Evolutionary conservation across 2,329 filamentous ascomycete genomes (phyloP), one percentile per base, ranked within the genome.

Genomic region (Fusarium sp.): DNA sequence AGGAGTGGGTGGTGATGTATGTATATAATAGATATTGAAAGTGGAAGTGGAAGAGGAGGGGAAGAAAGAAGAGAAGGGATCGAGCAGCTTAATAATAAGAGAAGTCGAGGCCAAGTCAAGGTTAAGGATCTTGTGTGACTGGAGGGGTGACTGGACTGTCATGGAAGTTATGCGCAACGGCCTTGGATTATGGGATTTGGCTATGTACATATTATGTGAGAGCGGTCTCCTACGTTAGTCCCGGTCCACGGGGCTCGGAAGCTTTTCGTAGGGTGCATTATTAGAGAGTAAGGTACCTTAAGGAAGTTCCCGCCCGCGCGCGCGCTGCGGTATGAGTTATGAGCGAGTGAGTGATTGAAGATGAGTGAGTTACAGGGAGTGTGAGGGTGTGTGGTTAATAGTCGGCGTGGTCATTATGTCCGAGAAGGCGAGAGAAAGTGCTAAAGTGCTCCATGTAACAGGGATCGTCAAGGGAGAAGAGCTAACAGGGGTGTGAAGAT

Each of bases 341-440:
- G 38, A 52, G 35, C 42, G 33, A 52, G 35, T 52, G 33, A 42
- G 23, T 52, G 48, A 52, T 29, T 49, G 21, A 49, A 33, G 21
- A 49, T 48, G 39, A 54, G 38, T 21, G 28, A 35, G 50, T 35
- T 54, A 33, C 12, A 6, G 41, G 10, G 18, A 15, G 18, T 35
- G 29, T 42, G 63, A 56, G 59, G 58, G 66, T 24, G 67, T 75
- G 71, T 11, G 23, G 49, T 61, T 74, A 77, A 66, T 58, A 47
- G 72, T 80, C 78, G 78, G 78, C 75, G 69, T 74, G 73, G 72
- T 79, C 70, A 77, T 80, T 81, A 80, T 81, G 79, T 81, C 80
- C 80, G 80, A 81, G 78, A 72, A 68, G 61, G 75, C 75, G 75
- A 76, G 74, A 60, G 65, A 49, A 46, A 57, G 41, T 44, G 49